Evolutionary conservation across 345 rosid species (phyloP), one percentile per base, ranked within the genome.

Genomic region (Citrus sp.): DNA sequence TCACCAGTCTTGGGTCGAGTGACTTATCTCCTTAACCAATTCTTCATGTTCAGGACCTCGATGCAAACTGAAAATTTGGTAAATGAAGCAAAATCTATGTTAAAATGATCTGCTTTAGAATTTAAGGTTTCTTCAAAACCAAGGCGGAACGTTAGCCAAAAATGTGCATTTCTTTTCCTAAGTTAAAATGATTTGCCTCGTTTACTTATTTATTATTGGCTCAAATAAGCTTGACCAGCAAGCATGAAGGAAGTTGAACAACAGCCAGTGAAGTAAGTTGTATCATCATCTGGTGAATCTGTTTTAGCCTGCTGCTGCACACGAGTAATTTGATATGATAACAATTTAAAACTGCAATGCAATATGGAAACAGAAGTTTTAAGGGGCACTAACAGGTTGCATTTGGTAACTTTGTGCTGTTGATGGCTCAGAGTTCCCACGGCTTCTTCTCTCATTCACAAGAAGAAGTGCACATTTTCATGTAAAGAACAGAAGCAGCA

Each of bases 381-480:
- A 24, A 25, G 51, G 49, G 59, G n/a, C 24, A 69, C 78, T 86
- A 73, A 90, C 92, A 19, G 37, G 46, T 76, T 74, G 68, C 37
- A 76, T 79, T 63, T 51, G 80, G 9, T 46, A 58, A 73, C 72
- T 77, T 38, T 77, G 79, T 28, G 5, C 30, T 1, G 25, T 32
- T 21, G 82, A 55, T 37, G 9, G 35, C 66, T 68, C 38, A 1
- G 83, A 55, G 21, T 77, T 87, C 68, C 68, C 28, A 1, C 10
- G 60, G 25, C 64, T 76, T 67, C 86, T 78, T 81, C 84, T 85
- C 65, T 92, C 94, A 28, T 85, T 82, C 72, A 82, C 85, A 35
- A 90, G 93, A 76, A 85, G 88, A 80, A 87, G 19, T 30, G 93
- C 88, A 24, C 97, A 92, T 85, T 90, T 93, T 86, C 97, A 93